These are phyloP conservation scores for Coleophoma eucalyptorum DNA, from an alignment of 2,329 filamentous ascomycete genomes.

Conservation along the genomic window DNA sequence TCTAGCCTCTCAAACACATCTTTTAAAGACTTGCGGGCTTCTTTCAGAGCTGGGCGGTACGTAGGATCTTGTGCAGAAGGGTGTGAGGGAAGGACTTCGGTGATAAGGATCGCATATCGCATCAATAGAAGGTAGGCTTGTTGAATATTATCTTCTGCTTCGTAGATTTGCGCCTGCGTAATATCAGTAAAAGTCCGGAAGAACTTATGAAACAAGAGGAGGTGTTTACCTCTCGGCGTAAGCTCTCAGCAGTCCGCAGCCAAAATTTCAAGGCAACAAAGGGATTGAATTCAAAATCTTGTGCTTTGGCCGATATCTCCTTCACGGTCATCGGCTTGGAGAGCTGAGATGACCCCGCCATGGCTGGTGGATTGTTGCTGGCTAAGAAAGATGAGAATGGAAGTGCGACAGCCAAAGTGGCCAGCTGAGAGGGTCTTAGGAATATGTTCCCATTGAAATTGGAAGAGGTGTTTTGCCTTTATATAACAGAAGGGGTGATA, in stretches of 20 bases:
- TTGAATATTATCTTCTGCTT: conserved; percentile 79
- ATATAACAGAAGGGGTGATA: too few relatives aligned
- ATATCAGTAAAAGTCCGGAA: too few relatives aligned
- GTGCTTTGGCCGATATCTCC: conserved; percentile 72
- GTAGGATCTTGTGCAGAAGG: conserved; percentile 68
- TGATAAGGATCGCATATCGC: conserved; percentile 79
- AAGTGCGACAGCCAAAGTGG: too few relatives aligned
- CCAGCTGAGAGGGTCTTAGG: too few relatives aligned
- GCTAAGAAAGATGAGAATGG: not conserved
- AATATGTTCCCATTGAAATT: too few relatives aligned
- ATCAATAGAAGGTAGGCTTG: conserved; percentile 91
- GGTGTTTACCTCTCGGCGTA: conserved; percentile 70
- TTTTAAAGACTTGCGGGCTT: conserved; percentile 58
- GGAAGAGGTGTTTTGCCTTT: too few relatives aligned
- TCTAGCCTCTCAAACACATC: conserved; percentile 59
- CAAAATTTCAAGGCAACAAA: conserved; percentile 76
- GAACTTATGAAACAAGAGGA: too few relatives aligned
- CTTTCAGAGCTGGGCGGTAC: conserved; percentile 46
- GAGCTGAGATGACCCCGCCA: conserved; percentile 22
- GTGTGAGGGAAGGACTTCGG: conserved; percentile 71
- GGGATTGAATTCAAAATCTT: conserved; percentile 77
- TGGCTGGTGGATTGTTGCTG: conserved; percentile 9
- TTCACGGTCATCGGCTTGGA: conserved; percentile 64
- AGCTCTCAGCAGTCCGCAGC: conserved; percentile 73
- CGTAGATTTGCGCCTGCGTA: conserved; percentile 73